Conservation (phyloP, 2,329 filamentous ascomycete genomes). For the Hyphodiscus sp. region DNA sequence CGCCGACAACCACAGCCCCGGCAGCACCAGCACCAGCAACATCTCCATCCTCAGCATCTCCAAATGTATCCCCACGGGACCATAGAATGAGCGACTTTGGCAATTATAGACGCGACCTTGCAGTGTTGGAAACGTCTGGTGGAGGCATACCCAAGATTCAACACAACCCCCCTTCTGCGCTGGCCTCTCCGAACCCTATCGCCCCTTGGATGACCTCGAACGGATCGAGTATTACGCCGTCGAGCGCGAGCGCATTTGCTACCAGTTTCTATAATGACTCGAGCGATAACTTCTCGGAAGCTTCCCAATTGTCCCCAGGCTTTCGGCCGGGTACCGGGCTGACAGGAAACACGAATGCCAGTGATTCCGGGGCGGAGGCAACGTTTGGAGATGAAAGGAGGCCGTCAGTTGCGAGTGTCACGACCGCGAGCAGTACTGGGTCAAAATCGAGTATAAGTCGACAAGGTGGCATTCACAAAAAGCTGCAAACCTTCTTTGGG, state of each 20-base stretch:
- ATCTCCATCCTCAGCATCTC: conserved; percentile 22
- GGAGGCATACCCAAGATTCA: conserved; percentile 52
- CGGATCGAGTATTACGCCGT: conserved; percentile 24
- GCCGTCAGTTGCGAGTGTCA: conserved; percentile 83
- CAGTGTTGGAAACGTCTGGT: conserved; percentile 58
- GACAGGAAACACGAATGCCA: conserved; percentile 41
- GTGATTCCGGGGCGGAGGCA: conserved; percentile 54
- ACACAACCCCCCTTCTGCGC: conserved; percentile 49
- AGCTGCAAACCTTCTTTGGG: conserved; percentile 86
- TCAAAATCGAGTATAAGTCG: conserved; percentile 68
- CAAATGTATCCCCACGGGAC: conserved; percentile 30
- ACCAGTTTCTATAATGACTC: conserved; percentile 69
- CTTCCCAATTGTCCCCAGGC: conserved; percentile 63
- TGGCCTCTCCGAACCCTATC: conserved; percentile 39
- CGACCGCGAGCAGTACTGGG: conserved; percentile 77
- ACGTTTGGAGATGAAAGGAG: conserved; percentile 68
- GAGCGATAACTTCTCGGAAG: conserved; percentile 62
- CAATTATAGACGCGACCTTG: conserved; percentile 67
- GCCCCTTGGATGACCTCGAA: conserved; percentile 50
- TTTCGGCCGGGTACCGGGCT: conserved; percentile 48
- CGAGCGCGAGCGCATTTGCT: conserved; percentile 31
- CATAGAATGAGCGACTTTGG: conserved; percentile 45
- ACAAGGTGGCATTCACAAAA: conserved; percentile 66
- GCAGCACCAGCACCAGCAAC: conserved; percentile 22
- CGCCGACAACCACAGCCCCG: conserved; percentile 26